Evolutionary conservation across 768 basidiomycete genomes (phyloP).

Genomic region (Hericium alpestre): DNA sequence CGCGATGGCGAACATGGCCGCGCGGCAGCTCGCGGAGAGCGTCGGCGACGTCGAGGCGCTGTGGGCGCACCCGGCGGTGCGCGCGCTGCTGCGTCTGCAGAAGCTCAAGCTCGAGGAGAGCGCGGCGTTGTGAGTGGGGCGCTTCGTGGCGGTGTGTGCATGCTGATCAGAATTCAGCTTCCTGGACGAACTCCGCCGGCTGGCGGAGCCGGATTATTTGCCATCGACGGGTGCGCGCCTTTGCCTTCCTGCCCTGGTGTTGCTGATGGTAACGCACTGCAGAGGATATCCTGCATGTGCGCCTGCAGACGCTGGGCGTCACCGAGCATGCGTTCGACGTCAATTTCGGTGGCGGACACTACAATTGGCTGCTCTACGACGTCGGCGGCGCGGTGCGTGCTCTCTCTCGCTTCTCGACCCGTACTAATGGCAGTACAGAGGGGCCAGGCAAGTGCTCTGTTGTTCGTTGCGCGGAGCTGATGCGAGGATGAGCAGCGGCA

Average conservation of each 20-base stretch:
- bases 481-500: constrained; percentile 38
- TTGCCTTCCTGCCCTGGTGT: neutral
- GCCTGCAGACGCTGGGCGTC: constrained; percentile 71
- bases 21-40: constrained; percentile 38
- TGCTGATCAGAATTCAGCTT: constrained; percentile 37
- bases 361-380: constrained; percentile 74
- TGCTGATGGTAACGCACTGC: constrained; percentile 3
- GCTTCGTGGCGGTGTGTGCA: no score
- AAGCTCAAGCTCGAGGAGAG: constrained; percentile 67
- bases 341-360: constrained; percentile 46
- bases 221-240: constrained; percentile 49
- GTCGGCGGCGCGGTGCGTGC: constrained; percentile 69
- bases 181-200: constrained; percentile 51
- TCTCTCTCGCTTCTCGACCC: neutral
- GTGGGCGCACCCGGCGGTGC: constrained; percentile 63
- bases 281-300: constrained; percentile 74
- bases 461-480: no score
- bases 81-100: constrained; percentile 41
- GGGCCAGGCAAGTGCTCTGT: constrained; percentile 9
- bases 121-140: constrained; percentile 51
- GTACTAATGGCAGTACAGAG: constrained; percentile 4
- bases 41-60: constrained; percentile 48
- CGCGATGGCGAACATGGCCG: constrained; percentile 42
- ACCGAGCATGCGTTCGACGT: constrained; percentile 69
- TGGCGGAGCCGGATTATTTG: constrained; percentile 58